Percentiles rank a stretch among this genome's conserved stretches.
phyloP scores from a whole-genome alignment of 2,329 filamentous ascomycete species.

The Cercospora canescens region DNA sequence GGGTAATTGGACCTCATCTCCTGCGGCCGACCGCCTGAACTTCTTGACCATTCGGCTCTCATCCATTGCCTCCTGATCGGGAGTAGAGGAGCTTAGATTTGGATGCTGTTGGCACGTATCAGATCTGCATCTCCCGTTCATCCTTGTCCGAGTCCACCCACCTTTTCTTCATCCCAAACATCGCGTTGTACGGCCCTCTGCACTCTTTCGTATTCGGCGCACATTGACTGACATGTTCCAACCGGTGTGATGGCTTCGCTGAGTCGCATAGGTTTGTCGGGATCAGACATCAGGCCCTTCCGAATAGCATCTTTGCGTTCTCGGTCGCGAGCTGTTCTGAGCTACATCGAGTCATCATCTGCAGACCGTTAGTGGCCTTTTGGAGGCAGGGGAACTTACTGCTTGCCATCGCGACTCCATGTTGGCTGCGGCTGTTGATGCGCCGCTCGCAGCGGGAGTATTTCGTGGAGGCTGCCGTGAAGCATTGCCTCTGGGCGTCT shows the following conservation, averaged over 20 bases:
- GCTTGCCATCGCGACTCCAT: conserved; percentile 26
- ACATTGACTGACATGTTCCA: conserved; percentile 65
- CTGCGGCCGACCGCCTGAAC: conserved; percentile 63
- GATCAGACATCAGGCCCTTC: conserved; percentile 58
- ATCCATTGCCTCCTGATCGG: conserved; percentile 41
- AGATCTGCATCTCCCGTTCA: conserved; percentile 23
- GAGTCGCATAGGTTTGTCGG: conserved; percentile 60
- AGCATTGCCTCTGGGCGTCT: conserved; percentile 5
- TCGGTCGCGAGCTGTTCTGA: conserved; percentile 51
- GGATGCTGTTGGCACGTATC: conserved; percentile 34
- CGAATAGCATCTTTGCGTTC: conserved; percentile 54
- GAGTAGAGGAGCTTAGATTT: conserved; percentile 26
- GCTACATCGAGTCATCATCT: conserved; percentile 37
- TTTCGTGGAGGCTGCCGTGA: conserved; percentile 1
- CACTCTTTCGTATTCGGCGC: conserved; percentile 63
- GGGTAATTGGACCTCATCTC: conserved; percentile 62
- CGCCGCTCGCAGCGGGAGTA: background rate
- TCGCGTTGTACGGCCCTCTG: conserved; percentile 63
- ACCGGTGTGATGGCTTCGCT: conserved; percentile 62
- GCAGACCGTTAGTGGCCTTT: conserved; percentile 26
- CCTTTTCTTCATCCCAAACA: conserved; percentile 61
- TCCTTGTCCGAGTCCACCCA: conserved; percentile 36
- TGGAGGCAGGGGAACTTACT: conserved; percentile 20
- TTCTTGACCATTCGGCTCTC: conserved; percentile 63
- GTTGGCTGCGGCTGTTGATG: conserved; percentile 16